phyloP scores from a whole-genome alignment of 805 yeast genomes.

The Starmerella lactis-condensi region DNA sequence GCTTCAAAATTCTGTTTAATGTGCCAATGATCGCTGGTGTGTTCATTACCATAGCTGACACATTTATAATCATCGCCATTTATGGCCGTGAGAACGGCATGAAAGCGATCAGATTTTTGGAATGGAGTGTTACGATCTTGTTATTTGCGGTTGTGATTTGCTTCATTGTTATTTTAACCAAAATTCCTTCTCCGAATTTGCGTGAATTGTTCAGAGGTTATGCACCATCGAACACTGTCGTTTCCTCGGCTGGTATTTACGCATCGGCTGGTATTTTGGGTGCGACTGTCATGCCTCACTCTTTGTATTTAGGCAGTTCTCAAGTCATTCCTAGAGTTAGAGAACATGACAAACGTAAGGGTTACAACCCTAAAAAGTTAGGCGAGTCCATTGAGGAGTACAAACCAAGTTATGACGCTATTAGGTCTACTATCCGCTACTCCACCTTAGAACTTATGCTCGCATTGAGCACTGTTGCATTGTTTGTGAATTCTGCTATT shows the following conservation, averaged over 20 bases:
- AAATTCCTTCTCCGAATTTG: conserved; percentile 38
- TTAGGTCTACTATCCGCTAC: conserved; percentile 49
- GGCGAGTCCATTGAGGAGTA: conserved; percentile 26
- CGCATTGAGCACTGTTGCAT: conserved; percentile 60
- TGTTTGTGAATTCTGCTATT: conserved; percentile 73
- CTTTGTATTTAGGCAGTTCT: conserved; percentile 72
- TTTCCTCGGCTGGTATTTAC: conserved; percentile 51
- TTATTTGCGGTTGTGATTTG: conserved; percentile 73
- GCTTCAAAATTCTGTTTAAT: conserved; percentile 63
- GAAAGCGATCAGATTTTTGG: conserved; percentile 59
- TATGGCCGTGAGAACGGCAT: conserved; percentile 75
- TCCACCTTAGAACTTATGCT: conserved; percentile 53
- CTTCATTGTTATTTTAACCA: conserved; percentile 57
- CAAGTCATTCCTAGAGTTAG: conserved; percentile 70
- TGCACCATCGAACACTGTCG: conserved; percentile 32
- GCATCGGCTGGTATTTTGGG: conserved; percentile 74
- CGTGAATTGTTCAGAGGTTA: conserved; percentile 54
- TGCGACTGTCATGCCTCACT: conserved; percentile 92
- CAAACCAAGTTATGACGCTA: conserved; percentile 55
- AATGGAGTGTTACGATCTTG: conserved; percentile 55
- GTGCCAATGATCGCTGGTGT: conserved; percentile 76
- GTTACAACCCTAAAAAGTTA: conserved; percentile 22
- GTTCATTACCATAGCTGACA: conserved; percentile 67
- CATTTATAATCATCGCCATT: conserved; percentile 66
- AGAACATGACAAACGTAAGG: conserved; percentile 55